Conservation (phyloP, 2,329 filamentous ascomycete genomes). For the Aspergillus sp. region DNA sequence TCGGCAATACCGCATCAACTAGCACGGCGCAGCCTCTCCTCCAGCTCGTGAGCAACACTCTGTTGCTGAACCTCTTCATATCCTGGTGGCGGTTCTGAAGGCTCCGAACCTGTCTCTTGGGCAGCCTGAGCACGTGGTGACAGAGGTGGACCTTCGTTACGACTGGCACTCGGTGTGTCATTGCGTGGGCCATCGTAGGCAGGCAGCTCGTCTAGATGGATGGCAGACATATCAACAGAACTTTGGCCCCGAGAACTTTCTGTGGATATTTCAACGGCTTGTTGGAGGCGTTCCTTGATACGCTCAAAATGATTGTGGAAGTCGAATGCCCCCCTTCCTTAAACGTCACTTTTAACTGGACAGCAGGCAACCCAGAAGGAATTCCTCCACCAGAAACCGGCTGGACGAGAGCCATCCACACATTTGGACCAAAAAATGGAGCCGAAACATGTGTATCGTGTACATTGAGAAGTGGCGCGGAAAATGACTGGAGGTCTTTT, state of each 20-base stretch:
- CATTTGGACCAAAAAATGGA: conserved; percentile 89
- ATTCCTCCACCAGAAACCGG: conserved; percentile 82
- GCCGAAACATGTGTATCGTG: conserved; percentile 81
- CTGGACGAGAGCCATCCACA: conserved; percentile 75
- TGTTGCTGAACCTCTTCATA: conserved; percentile 90
- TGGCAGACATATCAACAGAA: conserved; percentile 55
- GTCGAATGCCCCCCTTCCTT: conserved; percentile 91
- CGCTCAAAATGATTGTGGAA: conserved; percentile 79
- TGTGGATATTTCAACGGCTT: conserved; percentile 61
- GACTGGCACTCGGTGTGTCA: conserved; percentile 14
- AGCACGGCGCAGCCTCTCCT: conserved; percentile 47
- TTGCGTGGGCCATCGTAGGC: conserved; percentile 67
- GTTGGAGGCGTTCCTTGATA: conserved; percentile 76
- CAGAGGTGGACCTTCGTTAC: conserved; percentile 5
- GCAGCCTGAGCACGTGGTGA: conserved; percentile 16
- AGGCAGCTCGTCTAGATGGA: conserved; percentile 81
- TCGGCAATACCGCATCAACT: conserved; percentile 12
- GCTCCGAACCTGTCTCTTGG: conserved; percentile 33
- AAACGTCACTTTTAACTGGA: conserved; percentile 83
- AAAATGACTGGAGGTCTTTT: conserved; percentile 74
- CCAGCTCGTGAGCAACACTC: conserved; percentile 68
- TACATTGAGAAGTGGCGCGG: conserved; percentile 79
- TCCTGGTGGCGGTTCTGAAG: conserved; percentile 75
- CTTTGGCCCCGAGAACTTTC: conserved; percentile 39
- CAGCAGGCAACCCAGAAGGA: conserved; percentile 63